Evolutionary conservation across 163 green algal genomes (phyloP).

Genomic region (Scenedesmus sp.): DNA sequence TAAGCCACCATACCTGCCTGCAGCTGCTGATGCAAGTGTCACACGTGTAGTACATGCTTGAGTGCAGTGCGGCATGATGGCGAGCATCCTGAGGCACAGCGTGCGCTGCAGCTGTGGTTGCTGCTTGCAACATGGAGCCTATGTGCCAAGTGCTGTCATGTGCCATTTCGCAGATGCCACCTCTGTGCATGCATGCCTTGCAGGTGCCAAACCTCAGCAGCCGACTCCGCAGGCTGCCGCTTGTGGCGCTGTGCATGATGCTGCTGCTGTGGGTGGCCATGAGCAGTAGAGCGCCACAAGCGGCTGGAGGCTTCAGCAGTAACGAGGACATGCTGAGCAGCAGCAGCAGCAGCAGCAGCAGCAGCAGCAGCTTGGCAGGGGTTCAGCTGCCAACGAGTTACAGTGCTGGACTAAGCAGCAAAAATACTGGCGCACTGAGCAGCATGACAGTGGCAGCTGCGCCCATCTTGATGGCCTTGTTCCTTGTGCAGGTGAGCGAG

Average conservation of each 20-base stretch:
- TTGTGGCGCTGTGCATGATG: constrained; percentile 8
- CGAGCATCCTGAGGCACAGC: too few relatives aligned
- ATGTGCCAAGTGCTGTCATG: too few relatives aligned
- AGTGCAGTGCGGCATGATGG: too few relatives aligned
- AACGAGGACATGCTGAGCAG: neutral
- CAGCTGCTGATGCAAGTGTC: neutral
- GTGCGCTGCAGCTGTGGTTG: too few relatives aligned
- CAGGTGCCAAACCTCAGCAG: constrained; percentile 16
- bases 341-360: neutral
- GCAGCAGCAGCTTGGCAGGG: neutral
- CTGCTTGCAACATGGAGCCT: neutral
- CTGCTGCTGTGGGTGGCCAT: neutral
- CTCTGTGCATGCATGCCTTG: neutral
- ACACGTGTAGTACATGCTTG: too few relatives aligned
- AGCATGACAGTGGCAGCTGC: neutral
- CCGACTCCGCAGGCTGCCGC: neutral
- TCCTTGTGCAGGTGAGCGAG: constrained; percentile 1
- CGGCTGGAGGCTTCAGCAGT: neutral
- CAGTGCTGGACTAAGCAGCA: neutral
- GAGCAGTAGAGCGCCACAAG: neutral
- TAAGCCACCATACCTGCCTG: neutral
- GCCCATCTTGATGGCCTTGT: constrained; percentile 1
- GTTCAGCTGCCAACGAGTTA: neutral
- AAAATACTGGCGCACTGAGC: neutral
- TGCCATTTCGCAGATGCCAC: neutral